phyloP scores from a whole-genome alignment of 495 filamentous ascomycete genomes.

The Hypomontagnella monticulosa region DNA sequence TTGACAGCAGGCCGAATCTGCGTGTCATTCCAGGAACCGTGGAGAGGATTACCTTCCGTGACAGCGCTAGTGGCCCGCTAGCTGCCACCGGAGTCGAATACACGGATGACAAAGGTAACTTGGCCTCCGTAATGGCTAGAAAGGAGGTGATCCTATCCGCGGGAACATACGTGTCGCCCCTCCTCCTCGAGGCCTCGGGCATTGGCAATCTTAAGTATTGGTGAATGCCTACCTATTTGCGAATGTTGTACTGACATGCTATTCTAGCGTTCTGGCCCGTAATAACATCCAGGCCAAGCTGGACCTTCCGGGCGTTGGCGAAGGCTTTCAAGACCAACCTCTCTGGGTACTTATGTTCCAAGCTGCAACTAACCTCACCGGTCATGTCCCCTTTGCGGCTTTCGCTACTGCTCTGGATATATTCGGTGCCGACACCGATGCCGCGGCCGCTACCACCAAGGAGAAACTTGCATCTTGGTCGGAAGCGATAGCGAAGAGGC shows the following conservation, averaged over 20 bases:
- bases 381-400: not conserved
- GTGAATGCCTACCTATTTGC: not conserved
- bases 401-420: not conserved
- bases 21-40: not conserved
- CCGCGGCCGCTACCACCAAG: not conserved
- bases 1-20: not conserved
- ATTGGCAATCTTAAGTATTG: not conserved
- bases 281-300: slow-evolving; percentile 1
- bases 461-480: not conserved
- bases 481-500: not conserved
- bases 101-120: not conserved
- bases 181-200: not conserved
- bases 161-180: not conserved
- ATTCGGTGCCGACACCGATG: not conserved
- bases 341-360: not conserved
- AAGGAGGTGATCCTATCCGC: not conserved
- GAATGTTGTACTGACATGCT: not conserved
- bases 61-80: not conserved
- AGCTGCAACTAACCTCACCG: not conserved
- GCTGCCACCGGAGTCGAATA: not conserved
- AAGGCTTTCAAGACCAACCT: slow-evolving; percentile 5
- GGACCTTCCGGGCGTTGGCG: slow-evolving; percentile 1
- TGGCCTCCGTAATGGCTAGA: not conserved
- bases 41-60: not conserved
- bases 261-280: not conserved